Conservation (phyloP, 805 yeast genomes). For the Schwanniomyces pseudopolymorphus region DNA sequence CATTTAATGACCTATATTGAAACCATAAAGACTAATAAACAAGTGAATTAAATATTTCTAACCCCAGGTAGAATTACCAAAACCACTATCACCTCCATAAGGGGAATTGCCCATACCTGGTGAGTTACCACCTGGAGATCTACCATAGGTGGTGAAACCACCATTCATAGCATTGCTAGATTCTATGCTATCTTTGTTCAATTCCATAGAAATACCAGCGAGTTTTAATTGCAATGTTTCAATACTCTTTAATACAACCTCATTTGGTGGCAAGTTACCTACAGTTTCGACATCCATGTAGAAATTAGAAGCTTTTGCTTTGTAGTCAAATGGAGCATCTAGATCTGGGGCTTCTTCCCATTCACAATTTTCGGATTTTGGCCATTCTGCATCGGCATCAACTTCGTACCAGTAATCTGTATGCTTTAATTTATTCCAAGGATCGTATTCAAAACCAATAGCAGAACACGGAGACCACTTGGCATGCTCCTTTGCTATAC, state of each 20-base stretch:
- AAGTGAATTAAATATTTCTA: conserved; percentile 8
- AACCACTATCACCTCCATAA: conserved; percentile 35
- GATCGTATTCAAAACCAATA: conserved; percentile 94
- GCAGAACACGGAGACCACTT: conserved; percentile 98
- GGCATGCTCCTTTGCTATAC: conserved; percentile 96
- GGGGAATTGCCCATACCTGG: conserved; percentile 25
- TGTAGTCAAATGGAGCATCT: conserved; percentile 81
- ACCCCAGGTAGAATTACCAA: conserved; percentile 35
- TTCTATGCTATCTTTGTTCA: conserved; percentile 46
- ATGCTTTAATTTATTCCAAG: conserved; percentile 97
- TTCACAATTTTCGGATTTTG: conserved; percentile 79
- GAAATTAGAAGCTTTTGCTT: conserved; percentile 76
- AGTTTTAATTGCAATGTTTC: conserved; percentile 84
- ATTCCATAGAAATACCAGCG: conserved; percentile 79
- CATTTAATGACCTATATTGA: background rate
- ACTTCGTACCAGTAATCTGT: conserved; percentile 97
- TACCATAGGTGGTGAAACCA: conserved; percentile 49
- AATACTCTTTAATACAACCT: conserved; percentile 82
- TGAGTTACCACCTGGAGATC: conserved; percentile 34
- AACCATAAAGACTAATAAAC: conserved; percentile 1
- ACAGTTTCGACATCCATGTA: conserved; percentile 92
- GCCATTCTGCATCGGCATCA: conserved; percentile 90
- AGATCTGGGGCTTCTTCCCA: conserved; percentile 95
- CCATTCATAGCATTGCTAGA: conserved; percentile 42
- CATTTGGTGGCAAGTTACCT: conserved; percentile 85